Evolutionary conservation across 2,329 filamentous ascomycete species (phyloP), one percentile per base, ranked within the genome.

Genomic region (Apiospora koreana): DNA sequence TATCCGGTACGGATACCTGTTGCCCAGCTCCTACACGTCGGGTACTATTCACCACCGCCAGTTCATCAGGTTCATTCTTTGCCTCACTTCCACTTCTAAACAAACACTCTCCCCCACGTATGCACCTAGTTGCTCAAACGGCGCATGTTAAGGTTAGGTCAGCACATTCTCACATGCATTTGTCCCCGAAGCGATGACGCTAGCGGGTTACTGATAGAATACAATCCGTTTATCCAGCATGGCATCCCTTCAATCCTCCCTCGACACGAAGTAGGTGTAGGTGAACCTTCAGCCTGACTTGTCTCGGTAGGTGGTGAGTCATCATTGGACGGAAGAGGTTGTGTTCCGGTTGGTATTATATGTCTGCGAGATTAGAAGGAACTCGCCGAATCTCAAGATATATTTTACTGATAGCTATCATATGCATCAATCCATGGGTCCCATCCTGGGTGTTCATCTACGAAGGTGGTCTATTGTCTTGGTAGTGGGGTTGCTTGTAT

Each of bases 141-240:
- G 50, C 28, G 50, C 18, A 31, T 58, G 25, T 10, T 28, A 35
- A 62, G 31, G 54, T 62, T 62, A 62, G 50, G 50, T 58, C 31
- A 62, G 28, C 54, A 62, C 54, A 62, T 62, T 62, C 54, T 62
- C 54, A 62, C 54, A 62, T 62, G 54, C 54, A 38, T 62, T 8
- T 62, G 31, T 28, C 38, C 54, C 31, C 21, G 31, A 4, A 38
- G 54, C 54, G 18, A 38, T 28, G 21, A 38, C 54, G 54, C 31
- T 62, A 62, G 54, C 31, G 54, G 31, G 18, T 38, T 31, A 12
- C 18, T 62, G 54, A n/a, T 62, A 38, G 9, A 62, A 62, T 38
- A 35, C 31, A 62, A 62, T 14, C 18, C 21, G 8, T 4, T 18
- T 58, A 58, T 35, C 50, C 21, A 58, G 28, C 18, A 31, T 21